Conservation (phyloP, 306 rosid genomes). For the Luffa acutangula region DNA sequence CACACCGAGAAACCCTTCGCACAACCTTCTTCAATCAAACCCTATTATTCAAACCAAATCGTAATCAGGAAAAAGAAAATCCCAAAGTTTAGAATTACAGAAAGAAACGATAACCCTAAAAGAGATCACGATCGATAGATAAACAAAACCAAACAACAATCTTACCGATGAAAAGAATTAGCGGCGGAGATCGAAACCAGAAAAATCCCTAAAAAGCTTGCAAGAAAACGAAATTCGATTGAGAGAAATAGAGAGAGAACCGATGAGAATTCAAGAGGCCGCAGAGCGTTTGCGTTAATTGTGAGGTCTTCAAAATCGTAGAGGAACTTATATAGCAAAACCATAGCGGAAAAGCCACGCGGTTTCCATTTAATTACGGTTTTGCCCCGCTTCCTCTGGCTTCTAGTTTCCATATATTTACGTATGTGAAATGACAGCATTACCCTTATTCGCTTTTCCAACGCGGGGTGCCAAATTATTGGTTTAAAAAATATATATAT, state of each 20-base stretch:
- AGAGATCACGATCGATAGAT: neutral
- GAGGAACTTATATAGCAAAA: neutral
- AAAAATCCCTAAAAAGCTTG: neutral
- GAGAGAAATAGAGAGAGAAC: neutral
- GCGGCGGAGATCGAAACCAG: neutral
- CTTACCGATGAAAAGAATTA: neutral
- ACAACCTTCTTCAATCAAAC: neutral
- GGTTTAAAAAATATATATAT: too few relatives aligned
- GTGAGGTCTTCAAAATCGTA: neutral
- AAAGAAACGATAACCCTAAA: neutral
- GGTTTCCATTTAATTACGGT: neutral
- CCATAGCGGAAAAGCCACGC: conserved; percentile 5
- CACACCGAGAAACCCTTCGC: neutral
- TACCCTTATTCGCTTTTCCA: neutral
- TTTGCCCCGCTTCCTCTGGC: neutral
- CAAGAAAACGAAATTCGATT: neutral
- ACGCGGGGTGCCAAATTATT: neutral
- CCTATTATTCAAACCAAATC: neutral
- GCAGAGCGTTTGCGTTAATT: neutral
- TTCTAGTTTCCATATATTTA: neutral
- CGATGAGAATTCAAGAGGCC: neutral
- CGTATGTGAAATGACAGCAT: neutral
- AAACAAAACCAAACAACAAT: neutral
- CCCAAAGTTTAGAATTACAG: neutral
- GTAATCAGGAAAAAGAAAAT: neutral